A percentile compares a stretch with the other conserved stretches of the same genome.
These are phyloP conservation scores for Colletotrichum incanum DNA, from an alignment of 2,329 filamentous ascomycete species.

Conservation along the genomic window DNA sequence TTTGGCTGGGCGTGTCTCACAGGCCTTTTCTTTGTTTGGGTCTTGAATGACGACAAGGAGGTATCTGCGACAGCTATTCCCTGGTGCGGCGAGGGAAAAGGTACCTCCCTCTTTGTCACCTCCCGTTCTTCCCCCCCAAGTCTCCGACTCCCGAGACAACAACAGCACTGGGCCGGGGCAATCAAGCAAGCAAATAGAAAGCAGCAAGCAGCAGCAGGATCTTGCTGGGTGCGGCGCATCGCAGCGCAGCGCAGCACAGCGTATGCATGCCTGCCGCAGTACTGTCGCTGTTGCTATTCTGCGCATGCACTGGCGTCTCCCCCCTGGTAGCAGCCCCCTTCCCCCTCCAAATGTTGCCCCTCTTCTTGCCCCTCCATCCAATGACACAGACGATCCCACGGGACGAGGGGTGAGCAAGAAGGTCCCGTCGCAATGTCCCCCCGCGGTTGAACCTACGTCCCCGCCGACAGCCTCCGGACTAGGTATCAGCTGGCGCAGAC, in stretches of 20 bases:
- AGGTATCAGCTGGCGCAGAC: constrained; percentile 41
- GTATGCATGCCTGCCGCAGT: constrained; percentile 8
- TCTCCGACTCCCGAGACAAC: constrained; percentile 35
- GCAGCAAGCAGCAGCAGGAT: constrained; percentile 24
- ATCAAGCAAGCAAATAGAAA: constrained; percentile 12
- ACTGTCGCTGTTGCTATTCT: constrained; percentile 26
- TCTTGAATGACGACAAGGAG: constrained; percentile 25
- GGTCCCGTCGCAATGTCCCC: constrained; percentile 35
- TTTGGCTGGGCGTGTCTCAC: constrained; percentile 35
- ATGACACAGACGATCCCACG: constrained; percentile 30
- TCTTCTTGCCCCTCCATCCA: constrained; percentile 42
- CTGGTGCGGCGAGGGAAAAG: constrained; percentile 21
- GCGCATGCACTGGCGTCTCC: constrained; percentile 37
- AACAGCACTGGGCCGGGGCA: constrained; percentile 4
- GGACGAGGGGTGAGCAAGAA: constrained; percentile 25
- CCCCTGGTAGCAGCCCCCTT: constrained; percentile 6
- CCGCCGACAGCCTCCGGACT: constrained; percentile 43
- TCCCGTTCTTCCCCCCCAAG: background rate
- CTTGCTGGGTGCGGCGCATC: constrained; percentile 35
- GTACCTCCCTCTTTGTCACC: constrained; percentile 25
- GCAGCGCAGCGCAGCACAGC: constrained; percentile 3
- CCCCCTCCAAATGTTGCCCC: constrained; percentile 28
- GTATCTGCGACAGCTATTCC: constrained; percentile 35
- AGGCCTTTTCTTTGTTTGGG: constrained; percentile 23
- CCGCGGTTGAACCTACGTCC: constrained; percentile 43